Base-by-base conservation (phyloP, 176 grass and related monocot species). In the sorghum (Sorghum bicolor) region DNA sequence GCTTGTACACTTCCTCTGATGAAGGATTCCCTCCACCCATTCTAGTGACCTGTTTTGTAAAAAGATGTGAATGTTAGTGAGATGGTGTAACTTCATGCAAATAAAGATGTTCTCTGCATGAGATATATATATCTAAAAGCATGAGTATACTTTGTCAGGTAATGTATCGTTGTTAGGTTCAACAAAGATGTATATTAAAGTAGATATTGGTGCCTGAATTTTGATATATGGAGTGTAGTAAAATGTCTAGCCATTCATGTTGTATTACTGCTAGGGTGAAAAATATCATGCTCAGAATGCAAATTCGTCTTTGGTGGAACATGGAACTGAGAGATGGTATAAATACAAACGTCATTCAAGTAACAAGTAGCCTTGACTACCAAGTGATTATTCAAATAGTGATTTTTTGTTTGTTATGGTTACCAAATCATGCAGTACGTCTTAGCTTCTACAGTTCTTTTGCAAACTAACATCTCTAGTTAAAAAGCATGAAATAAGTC, bases 31-130 rank as follows among this genome's bases (percentile, higher is more conserved):
- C 55, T 60, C 55, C 22, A 3, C 20, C 55, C 9, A 24, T 60
- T 60, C 1, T 1, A 24, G 7, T 80, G 26, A 89, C 82, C 94
- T 97, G 74, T 80, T 48, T 41, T 45, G 17, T 14, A 48, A 1
- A 25, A 60, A 58, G 15, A 19, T 5, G 14, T 8, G 13, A 72
- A 70, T 72, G 2, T 20, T 52, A 44, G 38, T 72, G 22, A 38
- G 37, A 6, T 72, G 22, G 11, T 0, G 2, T 41, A n/a, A 15
- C 24, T 10, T 28, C 11, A 44, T 3, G 0, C n/a, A 26, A 16
- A 72, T 1, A n/a, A 20, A 5, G 4, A 16, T 1, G 43, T 20
- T 50, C 16, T 20, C 48, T 5, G 17, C 48, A 17, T 48, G 43
- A 45, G 14, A 17, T 17, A 43, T 43, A 43, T 43, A 43, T 43